Percentiles rank a stretch among this genome's conserved stretches.
Conservation (phyloP, 495 filamentous ascomycete genomes). For the Hypoxylon lienhwacheense region DNA sequence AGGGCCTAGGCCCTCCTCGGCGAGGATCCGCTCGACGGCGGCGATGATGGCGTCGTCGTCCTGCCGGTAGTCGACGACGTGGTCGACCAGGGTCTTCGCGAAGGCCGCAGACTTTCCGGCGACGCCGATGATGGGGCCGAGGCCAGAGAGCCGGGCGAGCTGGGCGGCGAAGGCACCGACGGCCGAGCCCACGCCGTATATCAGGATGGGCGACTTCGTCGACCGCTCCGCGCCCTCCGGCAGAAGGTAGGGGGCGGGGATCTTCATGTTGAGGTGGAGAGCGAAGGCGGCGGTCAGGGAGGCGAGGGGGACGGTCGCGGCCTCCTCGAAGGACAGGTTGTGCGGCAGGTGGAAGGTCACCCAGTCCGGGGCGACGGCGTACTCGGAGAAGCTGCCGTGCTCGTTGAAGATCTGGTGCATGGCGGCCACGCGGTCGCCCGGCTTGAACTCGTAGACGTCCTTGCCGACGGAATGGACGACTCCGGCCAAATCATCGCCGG, state of each 20-base stretch:
- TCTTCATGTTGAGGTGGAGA: constrained; percentile 39
- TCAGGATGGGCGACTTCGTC: constrained; percentile 25
- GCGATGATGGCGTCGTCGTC: constrained; percentile 37
- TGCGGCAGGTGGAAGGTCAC: constrained; percentile 48
- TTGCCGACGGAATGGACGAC: constrained; percentile 44
- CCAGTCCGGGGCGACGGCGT: constrained; percentile 41
- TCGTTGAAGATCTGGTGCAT: constrained; percentile 40
- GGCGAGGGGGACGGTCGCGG: constrained; percentile 46
- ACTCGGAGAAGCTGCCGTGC: constrained; percentile 45
- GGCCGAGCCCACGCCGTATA: constrained; percentile 48
- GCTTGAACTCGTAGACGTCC: constrained; percentile 46
- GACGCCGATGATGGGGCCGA: constrained; percentile 46
- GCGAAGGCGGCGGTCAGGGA: constrained; percentile 46
- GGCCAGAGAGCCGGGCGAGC: constrained; percentile 42
- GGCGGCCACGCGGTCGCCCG: constrained; percentile 48
- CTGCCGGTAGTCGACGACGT: constrained; percentile 48
- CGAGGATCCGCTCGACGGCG: constrained; percentile 32
- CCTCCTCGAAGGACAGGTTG: constrained; percentile 47
- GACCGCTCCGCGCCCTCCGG: constrained; percentile 3
- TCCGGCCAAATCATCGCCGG: constrained; percentile 50
- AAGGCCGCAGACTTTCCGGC: constrained; percentile 42
- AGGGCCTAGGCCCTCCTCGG: constrained; percentile 35
- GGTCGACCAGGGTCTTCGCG: constrained; percentile 42
- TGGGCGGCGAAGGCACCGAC: constrained; percentile 48
- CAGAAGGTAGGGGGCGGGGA: constrained; percentile 29